Conservation (phyloP, 1,284 basidiomycete species). For the Malassezia pachydermatis region DNA sequence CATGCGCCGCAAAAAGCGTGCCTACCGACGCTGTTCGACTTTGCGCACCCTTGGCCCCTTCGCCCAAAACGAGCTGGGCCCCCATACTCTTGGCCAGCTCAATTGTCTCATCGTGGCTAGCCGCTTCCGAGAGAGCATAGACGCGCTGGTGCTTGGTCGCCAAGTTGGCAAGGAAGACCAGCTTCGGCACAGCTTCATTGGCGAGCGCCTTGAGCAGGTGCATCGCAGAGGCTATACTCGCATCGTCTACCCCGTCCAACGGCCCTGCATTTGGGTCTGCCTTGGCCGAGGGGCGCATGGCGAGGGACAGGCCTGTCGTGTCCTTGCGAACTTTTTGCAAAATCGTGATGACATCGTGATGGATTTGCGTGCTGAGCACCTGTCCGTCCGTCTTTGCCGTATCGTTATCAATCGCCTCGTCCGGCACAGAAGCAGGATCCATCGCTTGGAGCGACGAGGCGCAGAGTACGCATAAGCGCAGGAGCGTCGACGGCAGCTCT, state of each 20-base stretch:
- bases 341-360: slow-evolving; percentile 23
- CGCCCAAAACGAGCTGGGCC: slow-evolving; percentile 28
- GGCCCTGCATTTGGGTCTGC: slow-evolving; percentile 11
- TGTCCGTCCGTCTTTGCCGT: slow-evolving; percentile 17
- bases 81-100: slow-evolving; percentile 26
- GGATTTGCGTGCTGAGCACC: slow-evolving; percentile 25
- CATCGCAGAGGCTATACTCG: slow-evolving; percentile 28
- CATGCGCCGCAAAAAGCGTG: slow-evolving; percentile 25
- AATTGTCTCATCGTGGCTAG: slow-evolving; percentile 3
- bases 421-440: slow-evolving; percentile 15
- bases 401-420: slow-evolving; percentile 5
- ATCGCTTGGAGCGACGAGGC: slow-evolving; percentile 34
- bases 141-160: slow-evolving; percentile 27
- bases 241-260: slow-evolving; percentile 25
- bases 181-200: slow-evolving; percentile 29
- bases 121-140: slow-evolving; percentile 2
- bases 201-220: slow-evolving; percentile 27
- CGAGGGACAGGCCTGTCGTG: slow-evolving; percentile 27
- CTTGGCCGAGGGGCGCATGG: slow-evolving; percentile 23
- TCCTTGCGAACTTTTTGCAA: slow-evolving; percentile 28
- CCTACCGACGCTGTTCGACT: slow-evolving; percentile 25
- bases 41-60: slow-evolving; percentile 23
- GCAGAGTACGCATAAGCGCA: slow-evolving; percentile 37
- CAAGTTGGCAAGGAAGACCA: slow-evolving; percentile 34
- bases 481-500: slow-evolving; percentile 30